Base-by-base conservation (phyloP, 1,284 basidiomycete genomes). In the Sphagnurus paluster region DNA sequence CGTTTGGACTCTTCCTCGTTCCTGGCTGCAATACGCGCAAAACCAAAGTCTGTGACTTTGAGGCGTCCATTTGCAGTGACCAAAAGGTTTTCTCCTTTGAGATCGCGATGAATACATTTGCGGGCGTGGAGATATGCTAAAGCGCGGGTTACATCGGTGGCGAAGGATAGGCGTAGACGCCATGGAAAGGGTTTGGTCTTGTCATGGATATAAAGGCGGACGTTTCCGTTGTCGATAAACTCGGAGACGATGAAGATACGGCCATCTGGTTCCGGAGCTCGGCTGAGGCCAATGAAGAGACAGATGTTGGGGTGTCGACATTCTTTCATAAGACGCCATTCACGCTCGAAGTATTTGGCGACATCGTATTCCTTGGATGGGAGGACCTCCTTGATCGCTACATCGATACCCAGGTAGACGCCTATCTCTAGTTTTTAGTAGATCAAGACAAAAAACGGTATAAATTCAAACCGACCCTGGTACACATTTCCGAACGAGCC, bases 21-120 rank as follows among this genome's bases (percentile, higher is more conserved):
- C 24, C 92, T 79, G 0, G 92, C 92, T 0, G 93, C 93, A 58
- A 98, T 97, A 30, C 93, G 80, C 2, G 93, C 92, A 59, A 94
- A 96, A 6, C 94, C 94, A 68, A 98, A 98, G 64, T 98, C 96
- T 28, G 93, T 96, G 56, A 98, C 86, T 72, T 98, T 99, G 64
- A 98, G 78, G 37, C 96, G 83, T 21, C 93, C 90, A 61, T 98
- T 98, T 29, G 86, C 74, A 0, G 94, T 98, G 29, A 98, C 85
- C 26, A 98, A 81, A n/a, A 98, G 76, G 61, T 99, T 99, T 69
- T 98, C 95, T 32, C 94, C 93, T 67, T 99, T 99, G 55, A 98
- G 78, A 67, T 99, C 96, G 29, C 84, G 82, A 58, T 87, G 85
- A 48, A 88, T 87, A 64, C 87, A 87, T 62, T 92, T 90, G 30